Evolutionary conservation across 2,329 filamentous ascomycete species (phyloP).

Genomic region (Ophiostoma montium): DNA sequence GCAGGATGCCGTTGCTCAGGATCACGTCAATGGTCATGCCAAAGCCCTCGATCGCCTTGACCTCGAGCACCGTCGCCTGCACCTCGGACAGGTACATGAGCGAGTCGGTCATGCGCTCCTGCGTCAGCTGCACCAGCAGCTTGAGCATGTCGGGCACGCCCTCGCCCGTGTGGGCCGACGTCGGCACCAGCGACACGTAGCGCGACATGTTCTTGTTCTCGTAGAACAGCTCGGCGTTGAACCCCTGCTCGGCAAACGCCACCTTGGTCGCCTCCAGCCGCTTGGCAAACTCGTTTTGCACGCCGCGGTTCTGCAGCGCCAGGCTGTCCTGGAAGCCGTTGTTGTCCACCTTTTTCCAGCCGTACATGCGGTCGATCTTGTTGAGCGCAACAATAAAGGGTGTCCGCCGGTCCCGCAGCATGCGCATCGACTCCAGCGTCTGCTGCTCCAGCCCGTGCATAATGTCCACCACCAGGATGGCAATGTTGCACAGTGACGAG

Average conservation of each 20-base stretch:
- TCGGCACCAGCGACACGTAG: conserved; percentile 90
- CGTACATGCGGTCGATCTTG: conserved; percentile 98
- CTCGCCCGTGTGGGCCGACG: conserved; percentile 96
- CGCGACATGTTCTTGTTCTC: conserved; percentile 96
- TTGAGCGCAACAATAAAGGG: conserved; percentile 98
- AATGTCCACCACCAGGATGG: conserved; percentile 96
- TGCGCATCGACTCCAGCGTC: conserved; percentile 90
- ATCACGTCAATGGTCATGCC: conserved; percentile 98
- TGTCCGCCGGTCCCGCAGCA: conserved; percentile 85
- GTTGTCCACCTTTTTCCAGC: conserved; percentile 97
- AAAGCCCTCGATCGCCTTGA: conserved; percentile 97
- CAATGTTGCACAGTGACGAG: conserved; percentile 98
- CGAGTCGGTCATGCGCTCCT: conserved; percentile 92
- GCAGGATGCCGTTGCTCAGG: conserved; percentile 85
- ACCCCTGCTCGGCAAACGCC: conserved; percentile 88
- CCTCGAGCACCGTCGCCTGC: conserved; percentile 93
- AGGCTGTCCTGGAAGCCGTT: conserved; percentile 95
- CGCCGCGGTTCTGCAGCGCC: conserved; percentile 76
- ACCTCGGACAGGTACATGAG: conserved; percentile 98
- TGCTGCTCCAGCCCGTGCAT: conserved; percentile 99
- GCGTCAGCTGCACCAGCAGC: conserved; percentile 79
- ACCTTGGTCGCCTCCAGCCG: conserved; percentile 83
- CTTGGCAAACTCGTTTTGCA: conserved; percentile 88
- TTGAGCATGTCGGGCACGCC: conserved; percentile 98
- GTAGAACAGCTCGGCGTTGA: conserved; percentile 94